phyloP scores from a whole-genome alignment of 306 rosid species.

The Lathyrus aphaca region DNA sequence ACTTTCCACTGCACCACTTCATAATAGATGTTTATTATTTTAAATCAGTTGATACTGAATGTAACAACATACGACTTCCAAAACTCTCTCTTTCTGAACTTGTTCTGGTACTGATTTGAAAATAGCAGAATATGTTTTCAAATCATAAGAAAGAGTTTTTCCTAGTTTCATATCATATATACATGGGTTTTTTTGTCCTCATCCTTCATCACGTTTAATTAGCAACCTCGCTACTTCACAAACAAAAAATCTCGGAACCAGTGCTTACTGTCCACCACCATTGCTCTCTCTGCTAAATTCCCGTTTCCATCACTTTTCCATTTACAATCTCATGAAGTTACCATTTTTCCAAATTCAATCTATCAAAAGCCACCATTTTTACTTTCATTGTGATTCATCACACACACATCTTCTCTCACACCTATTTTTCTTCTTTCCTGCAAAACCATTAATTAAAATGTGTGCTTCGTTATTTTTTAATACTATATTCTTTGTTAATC shows the following conservation, averaged over 20 bases:
- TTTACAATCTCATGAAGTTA: not conserved
- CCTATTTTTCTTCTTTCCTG: conserved; percentile 15
- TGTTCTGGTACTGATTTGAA: no score
- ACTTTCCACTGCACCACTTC: no score
- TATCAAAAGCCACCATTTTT: conserved; percentile 20
- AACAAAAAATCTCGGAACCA: conserved; percentile 29
- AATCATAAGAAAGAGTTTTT: no score
- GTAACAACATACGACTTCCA: no score
- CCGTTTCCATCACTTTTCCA: not conserved
- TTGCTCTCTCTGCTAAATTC: conserved; percentile 7
- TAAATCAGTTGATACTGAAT: no score
- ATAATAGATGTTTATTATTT: no score
- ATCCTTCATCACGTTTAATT: not conserved
- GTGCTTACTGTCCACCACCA: conserved; percentile 39
- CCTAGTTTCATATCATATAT: not conserved
- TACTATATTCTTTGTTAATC: conserved; percentile 12
- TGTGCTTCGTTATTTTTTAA: conserved; percentile 29
- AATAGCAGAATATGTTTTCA: no score
- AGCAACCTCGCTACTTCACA: conserved; percentile 7
- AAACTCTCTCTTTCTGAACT: no score
- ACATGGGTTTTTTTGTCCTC: conserved; percentile 12
- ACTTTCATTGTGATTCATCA: conserved; percentile 22
- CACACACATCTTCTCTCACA: conserved; percentile 19
- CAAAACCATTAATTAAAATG: conserved; percentile 2
- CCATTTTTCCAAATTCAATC: not conserved